Conservation (phyloP, 2,329 filamentous ascomycete genomes). For the Leptographium radiaticola region DNA sequence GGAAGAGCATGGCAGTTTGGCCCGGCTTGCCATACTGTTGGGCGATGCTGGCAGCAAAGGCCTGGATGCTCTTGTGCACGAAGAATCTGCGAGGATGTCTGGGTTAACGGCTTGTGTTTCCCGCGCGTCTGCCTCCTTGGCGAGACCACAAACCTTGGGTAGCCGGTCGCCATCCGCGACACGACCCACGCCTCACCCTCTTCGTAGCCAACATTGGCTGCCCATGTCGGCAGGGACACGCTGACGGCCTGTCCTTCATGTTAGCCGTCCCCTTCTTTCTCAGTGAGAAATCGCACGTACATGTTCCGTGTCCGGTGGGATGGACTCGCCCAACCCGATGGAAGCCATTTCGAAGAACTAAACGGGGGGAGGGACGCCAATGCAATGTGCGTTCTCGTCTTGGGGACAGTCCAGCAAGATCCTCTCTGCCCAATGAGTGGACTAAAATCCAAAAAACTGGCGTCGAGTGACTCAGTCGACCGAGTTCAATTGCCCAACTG, state of each 20-base stretch:
- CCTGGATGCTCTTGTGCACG: constrained; percentile 70
- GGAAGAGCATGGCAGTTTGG: constrained; percentile 71
- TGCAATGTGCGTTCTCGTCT: not conserved
- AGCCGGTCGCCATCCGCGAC: constrained; percentile 74
- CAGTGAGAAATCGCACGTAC: constrained; percentile 32
- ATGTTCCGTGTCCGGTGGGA: constrained; percentile 67
- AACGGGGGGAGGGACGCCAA: too few species aligned
- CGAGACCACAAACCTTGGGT: constrained; percentile 50
- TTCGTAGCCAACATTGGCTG: constrained; percentile 82
- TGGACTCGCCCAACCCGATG: constrained; percentile 49
- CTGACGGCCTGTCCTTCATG: constrained; percentile 61
- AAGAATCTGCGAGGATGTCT: constrained; percentile 55
- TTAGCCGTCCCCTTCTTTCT: not conserved
- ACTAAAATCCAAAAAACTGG: not conserved
- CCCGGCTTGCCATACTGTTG: constrained; percentile 46
- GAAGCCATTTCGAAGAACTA: not conserved
- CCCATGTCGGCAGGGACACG: constrained; percentile 91
- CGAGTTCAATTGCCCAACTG: not conserved
- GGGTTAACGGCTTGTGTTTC: not conserved
- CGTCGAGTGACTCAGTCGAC: not conserved
- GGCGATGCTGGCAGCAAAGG: constrained; percentile 57
- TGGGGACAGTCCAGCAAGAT: not conserved
- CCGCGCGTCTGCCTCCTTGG: constrained; percentile 4
- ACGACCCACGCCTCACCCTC: constrained; percentile 84
- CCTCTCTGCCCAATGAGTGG: not conserved